Base-by-base conservation (phyloP, 2,329 filamentous ascomycete genomes). In the Cytospora leucostoma region DNA sequence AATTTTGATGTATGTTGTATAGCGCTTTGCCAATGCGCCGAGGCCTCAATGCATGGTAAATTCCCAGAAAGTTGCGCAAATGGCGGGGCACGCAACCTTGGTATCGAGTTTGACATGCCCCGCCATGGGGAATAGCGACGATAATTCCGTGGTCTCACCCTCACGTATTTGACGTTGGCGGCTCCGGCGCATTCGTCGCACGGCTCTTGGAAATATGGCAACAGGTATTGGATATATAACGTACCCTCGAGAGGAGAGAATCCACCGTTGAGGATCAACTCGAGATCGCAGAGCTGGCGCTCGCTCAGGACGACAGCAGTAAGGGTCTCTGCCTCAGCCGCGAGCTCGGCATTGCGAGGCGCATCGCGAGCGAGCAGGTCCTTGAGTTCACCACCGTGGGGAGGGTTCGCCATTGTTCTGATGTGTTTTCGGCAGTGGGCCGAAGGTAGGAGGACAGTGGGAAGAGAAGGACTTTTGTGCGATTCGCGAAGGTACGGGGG, bases 211-310 rank as follows among this genome's bases (percentile, higher is more conserved):
- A 51, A 38, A 49, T 0, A 6, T 32, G 27, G 32, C 37, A 34
- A 13, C 2, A 37, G 27, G 8, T 35, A 7, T 21, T n/a, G 19
- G n/a, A 19, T 49, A 17, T 35, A 37, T 35, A 51, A 84, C 87
- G 67, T 73, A 96, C 93, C 95, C 87, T 99, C 94, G 49, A 99
- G 87, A 65, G 95, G 95, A 68, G 93, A 97, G 83, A 99, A 99
- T 69, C 95, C 95, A 76, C 95, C 95, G 78, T 93, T 98, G 78
- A 99, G 88, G 74, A 99, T 93, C 79, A 99, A 81, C 80, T 99
- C 95, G 70, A 99, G 85, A 84, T 99, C 95, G 80, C 95, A 99
- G 56, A 99, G 88, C 80, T 99, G 95, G 73, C 95, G 89, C 84
- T 99, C 95, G 58, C 86, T 90, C 70, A 99, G 88, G 65, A 90